phyloP scores from a whole-genome alignment of 768 basidiomycete species.

The Naganishia randhawae region DNA sequence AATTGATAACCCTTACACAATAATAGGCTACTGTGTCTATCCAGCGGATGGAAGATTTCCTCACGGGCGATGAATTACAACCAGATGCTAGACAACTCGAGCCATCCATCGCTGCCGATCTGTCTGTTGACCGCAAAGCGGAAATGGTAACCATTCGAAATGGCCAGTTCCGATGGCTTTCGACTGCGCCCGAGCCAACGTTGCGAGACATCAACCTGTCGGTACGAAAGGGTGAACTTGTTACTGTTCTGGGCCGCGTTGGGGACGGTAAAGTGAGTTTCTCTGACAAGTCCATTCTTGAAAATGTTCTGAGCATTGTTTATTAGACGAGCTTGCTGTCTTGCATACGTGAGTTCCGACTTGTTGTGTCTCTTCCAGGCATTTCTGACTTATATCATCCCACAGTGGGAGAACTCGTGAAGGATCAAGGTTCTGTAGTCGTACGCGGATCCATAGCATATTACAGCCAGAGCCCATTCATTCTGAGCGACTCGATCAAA shows the following conservation, averaged over 20 bases:
- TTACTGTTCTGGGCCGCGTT: constrained; percentile 81
- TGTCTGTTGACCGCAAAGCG: constrained; percentile 42
- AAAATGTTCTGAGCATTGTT: no score
- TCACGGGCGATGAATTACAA: constrained; percentile 76
- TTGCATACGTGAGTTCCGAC: constrained; percentile 27
- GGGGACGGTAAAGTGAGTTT: constrained; percentile 70
- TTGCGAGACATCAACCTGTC: constrained; percentile 73
- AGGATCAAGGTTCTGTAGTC: constrained; percentile 66
- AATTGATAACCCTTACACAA: neutral
- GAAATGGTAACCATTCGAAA: constrained; percentile 66
- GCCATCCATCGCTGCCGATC: constrained; percentile 6
- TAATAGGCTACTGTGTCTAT: constrained; percentile 75
- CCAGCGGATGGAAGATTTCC: constrained; percentile 69
- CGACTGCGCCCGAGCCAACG: constrained; percentile 55
- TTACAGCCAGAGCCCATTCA: constrained; percentile 84
- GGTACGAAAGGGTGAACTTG: constrained; percentile 75
- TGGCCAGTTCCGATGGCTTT: constrained; percentile 76
- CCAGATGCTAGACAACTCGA: constrained; percentile 63
- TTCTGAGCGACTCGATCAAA: constrained; percentile 76
- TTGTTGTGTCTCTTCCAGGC: constrained; percentile 25
- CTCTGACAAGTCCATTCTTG: no score
- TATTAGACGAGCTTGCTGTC: constrained; percentile 32
- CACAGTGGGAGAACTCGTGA: constrained; percentile 76
- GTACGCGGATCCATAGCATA: constrained; percentile 72
- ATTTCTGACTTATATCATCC: constrained; percentile 58